Evolutionary conservation across 2,329 filamentous ascomycete genomes (phyloP), one percentile per base, ranked within the genome.

Genomic region (Colletotrichum liaoningense): DNA sequence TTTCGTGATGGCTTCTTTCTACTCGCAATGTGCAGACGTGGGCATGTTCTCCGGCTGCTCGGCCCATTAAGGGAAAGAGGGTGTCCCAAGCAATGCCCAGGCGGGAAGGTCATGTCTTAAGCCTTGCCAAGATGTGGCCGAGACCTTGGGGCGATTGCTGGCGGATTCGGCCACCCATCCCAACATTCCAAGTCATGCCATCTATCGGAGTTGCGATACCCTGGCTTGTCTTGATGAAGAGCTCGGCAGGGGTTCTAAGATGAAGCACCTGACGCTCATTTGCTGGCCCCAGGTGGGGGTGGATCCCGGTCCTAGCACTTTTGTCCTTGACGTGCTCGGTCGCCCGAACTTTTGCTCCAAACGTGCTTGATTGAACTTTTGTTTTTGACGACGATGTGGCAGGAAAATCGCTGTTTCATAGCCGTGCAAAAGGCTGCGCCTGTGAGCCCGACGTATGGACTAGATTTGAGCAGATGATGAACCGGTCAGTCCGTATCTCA

Each of bases 281-380:
- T 49, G 59, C 24, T 49, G 38, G 12, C 38, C 1, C 7, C 1
- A 16, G 14, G 38, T 62, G 59, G 38, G 58, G 24, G 59, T 30
- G 24, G 59, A 35, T 38, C 16, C 69, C 78, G 0, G 79, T 81
- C 0, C 74, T 84, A 6, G 59, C 59, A 49, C 59, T 62, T 62
- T 62, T 49, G 59, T 49, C 19, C 16, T 30, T 62, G 75, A 75
- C 46, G 66, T 76, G 6, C 75, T 73, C 3, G 57, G 2, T 52
- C 62, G 9, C 49, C 74, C 9, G 59, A 80, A 66, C 73, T 83
- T n/a, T 54, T 76, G 30, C 80, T 80, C 57, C 80, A 84, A 46
- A 62, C 59, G 59, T 49, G 74, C 79, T 79, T 38, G 83, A 84
- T 57, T 78, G 83, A 62, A 71, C 79, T 1, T 75, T 83, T 3